Evolutionary conservation across 257 asterid genomes (phyloP), one percentile per base, ranked within the genome.

Genomic region (Cruciata laevipes): DNA sequence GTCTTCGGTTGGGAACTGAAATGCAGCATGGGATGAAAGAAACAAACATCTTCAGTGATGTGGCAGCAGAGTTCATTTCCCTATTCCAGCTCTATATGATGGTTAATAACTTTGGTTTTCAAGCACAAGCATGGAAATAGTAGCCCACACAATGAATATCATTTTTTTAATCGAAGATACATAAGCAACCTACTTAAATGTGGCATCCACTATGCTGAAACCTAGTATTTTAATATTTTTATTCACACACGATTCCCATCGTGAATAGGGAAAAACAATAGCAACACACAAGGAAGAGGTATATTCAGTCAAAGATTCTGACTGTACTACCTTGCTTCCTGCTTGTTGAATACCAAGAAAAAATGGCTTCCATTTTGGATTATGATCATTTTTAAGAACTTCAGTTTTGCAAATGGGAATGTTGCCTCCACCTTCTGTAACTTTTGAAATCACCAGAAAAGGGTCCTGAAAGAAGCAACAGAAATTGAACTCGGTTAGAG

Each of bases 321-420:
- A 38, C 44, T 62, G 21, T 63, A 61, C 74, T 87, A 94, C 99
- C 99, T 94, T 94, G 88, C 96, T 86, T 67, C 99, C 99, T 74
- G 86, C 83, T 86, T 89, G 98, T 83, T 94, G 98, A 73, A 94
- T 78, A 58, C 89, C 87, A 83, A 94, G 69, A 71, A 58, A 76
- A 69, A 89, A 60, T 61, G 86, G 90, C 75, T 90, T 87, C 99
- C 99, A 94, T 69, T 64, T 84, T 20, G 99, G 99, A 63, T 74
- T 78, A 64, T 83, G 91, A 32, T 94, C 89, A 74, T 94, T 88
- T 81, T 86, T 84, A 78, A 94, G 67, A 78, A 89, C 98, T 81
- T 94, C 99, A 64, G 99, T 94, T 86, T 94, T 94, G 92, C 93
- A 86, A 76, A 94, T 80, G 73, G 99, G 99, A 78, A 89, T 79